Evolutionary conservation across 148 eudicot genomes (phyloP).

Genomic region (Heliosperma pusillum): DNA sequence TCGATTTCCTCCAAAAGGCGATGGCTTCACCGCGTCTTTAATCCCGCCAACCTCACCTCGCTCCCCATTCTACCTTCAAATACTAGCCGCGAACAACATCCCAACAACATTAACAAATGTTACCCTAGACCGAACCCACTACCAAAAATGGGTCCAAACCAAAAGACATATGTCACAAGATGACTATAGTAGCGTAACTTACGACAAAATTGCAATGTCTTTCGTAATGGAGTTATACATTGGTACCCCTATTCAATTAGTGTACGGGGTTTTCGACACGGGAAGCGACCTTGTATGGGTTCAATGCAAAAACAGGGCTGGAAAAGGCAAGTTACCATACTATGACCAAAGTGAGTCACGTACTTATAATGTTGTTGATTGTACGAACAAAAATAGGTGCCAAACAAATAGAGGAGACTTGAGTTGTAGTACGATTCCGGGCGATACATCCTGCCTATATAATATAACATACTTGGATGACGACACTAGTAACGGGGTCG

Average conservation of each 20-base stretch:
- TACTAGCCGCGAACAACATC: slow-evolving; percentile 21
- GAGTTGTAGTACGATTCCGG: neutral
- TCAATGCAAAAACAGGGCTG: neutral
- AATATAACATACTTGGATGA: neutral
- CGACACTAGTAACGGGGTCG: neutral
- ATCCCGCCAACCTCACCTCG: too few species aligned
- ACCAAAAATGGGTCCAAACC: slow-evolving; percentile 8
- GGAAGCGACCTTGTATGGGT: slow-evolving; percentile 8
- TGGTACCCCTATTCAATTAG: neutral
- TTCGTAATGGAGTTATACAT: neutral
- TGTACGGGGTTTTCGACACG: slow-evolving; percentile 15
- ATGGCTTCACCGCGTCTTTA: too few species aligned
- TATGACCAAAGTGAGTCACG: neutral
- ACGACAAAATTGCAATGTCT: neutral
- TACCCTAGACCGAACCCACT: slow-evolving; percentile 8
- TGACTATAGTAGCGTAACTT: neutral
- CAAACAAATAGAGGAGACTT: neutral
- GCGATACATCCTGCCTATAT: neutral
- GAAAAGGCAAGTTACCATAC: neutral
- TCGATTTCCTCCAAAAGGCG: too few species aligned
- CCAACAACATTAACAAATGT: neutral
- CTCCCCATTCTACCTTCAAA: too few species aligned
- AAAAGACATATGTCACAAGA: neutral
- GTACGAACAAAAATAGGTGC: neutral
- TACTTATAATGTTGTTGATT: neutral